phyloP scores from a whole-genome alignment of 306 rosid species.

The Datisca glomerata region DNA sequence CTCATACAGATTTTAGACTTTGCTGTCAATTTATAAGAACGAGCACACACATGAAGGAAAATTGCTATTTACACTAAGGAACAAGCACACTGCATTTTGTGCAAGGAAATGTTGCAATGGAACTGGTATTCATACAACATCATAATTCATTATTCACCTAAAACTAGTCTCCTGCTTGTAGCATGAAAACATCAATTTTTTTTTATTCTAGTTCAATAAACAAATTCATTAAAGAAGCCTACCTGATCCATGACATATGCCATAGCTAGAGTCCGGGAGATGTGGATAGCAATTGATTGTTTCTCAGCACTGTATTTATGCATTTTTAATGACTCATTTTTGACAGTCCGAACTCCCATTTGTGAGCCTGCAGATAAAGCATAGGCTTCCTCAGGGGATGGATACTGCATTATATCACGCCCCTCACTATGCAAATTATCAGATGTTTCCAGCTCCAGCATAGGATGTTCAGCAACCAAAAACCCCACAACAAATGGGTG shows the following conservation, averaged over 20 bases:
- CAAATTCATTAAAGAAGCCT: no score
- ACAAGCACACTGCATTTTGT: background rate
- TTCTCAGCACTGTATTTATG: conserved; percentile 50
- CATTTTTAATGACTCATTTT: conserved; percentile 27
- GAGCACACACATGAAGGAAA: no score
- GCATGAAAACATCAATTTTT: no score
- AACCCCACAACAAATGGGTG: conserved; percentile 95
- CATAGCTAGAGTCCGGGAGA: conserved; percentile 72
- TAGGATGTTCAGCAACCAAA: conserved; percentile 86
- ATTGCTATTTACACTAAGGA: background rate
- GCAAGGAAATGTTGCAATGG: no score
- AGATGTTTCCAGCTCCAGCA: conserved; percentile 30
- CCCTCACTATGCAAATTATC: conserved; percentile 31
- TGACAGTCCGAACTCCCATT: conserved; percentile 26
- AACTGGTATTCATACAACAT: no score
- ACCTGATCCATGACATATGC: conserved; percentile 99
- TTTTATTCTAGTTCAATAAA: no score
- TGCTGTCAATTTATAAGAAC: no score
- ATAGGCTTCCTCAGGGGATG: conserved; percentile 33
- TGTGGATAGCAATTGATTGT: conserved; percentile 59
- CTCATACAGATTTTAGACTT: no score
- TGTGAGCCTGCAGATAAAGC: conserved; percentile 30
- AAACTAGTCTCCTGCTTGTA: no score
- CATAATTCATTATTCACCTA: no score
- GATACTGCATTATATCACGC: conserved; percentile 12